phyloP scores from a whole-genome alignment of 2,329 filamentous ascomycete genomes.

The Myriosclerotinia curreyana region DNA sequence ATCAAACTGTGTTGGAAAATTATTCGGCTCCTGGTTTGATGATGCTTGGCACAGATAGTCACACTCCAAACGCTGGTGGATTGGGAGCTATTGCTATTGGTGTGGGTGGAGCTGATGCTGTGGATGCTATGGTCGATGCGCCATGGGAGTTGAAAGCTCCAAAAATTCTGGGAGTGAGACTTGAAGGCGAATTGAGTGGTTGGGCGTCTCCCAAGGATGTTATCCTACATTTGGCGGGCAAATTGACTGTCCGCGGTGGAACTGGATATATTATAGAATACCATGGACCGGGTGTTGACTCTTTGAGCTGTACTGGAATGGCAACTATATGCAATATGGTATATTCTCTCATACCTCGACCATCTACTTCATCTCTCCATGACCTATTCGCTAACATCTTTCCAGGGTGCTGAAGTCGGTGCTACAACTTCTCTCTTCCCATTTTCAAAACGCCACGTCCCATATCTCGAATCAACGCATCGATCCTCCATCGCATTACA shows the following conservation, averaged over 20 bases:
- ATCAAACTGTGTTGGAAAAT: constrained; percentile 97
- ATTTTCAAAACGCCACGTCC: constrained; percentile 77
- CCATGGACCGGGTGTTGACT: constrained; percentile 83
- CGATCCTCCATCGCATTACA: constrained; percentile 48
- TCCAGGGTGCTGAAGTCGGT: constrained; percentile 75
- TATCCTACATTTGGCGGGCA: constrained; percentile 84
- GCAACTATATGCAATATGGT: constrained; percentile 81
- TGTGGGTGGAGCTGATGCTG: constrained; percentile 94
- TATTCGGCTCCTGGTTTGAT: constrained; percentile 95
- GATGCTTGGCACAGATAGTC: constrained; percentile 98
- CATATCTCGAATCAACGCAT: constrained; percentile 84
- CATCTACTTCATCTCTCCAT: not conserved
- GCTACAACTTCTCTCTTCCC: constrained; percentile 75
- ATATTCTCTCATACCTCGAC: not conserved
- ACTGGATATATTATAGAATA: constrained; percentile 96
- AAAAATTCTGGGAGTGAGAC: constrained; percentile 78
- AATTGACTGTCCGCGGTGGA: constrained; percentile 87
- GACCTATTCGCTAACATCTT: not conserved
- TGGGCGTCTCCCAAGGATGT: constrained; percentile 97
- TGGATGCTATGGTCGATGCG: constrained; percentile 92
- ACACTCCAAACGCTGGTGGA: constrained; percentile 96
- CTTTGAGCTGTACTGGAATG: constrained; percentile 89
- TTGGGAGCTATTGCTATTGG: constrained; percentile 92
- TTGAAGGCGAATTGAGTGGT: constrained; percentile 78
- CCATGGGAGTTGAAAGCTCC: constrained; percentile 98